Base-by-base conservation (phyloP, 1,284 basidiomycete genomes). In the Sparassis latifolia region DNA sequence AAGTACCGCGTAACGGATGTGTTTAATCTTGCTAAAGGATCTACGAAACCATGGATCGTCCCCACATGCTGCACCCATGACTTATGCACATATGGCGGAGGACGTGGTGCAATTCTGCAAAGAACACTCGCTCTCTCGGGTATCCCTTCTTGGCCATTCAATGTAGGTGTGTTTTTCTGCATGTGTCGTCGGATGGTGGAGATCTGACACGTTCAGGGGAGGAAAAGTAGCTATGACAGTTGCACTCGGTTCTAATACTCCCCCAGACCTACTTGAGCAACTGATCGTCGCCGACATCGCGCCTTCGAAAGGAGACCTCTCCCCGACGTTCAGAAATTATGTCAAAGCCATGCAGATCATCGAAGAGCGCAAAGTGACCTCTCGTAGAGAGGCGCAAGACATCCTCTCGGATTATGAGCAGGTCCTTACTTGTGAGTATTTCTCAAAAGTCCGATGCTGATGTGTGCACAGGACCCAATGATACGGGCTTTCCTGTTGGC, bases 221-320 rank as follows among this genome's bases (percentile, higher is more conserved):
- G 92, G 92, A 10, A 95, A 95, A 67, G 87, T 83, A 1, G 88
- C 86, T 0, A 92, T 92, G 89, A 65, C 84, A 1, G 69, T 89
- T 32, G 89, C 91, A 0, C 76, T 95, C 28, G 64, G 75, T 60
- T 69, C 78, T 32, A 63, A 73, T 3, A 72, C 77, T 20, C 75
- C 77, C 3, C 46, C 66, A 12, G 69, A 67, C 44, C 67, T 74
- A 2, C 66, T 95, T 12, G 69, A 75, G 10, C 72, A 82, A 39
- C 76, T 94, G n/a, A 76, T 94, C 47, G 77, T 91, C 4, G 89
- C 79, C 7, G 92, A 95, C 66, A 90, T 95, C 53, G 77, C 89
- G 0, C 92, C 92, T 1, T 73, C 80, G 1, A 74, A 75, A 43
- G 82, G 79, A 2, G 64, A 71, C 4, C 73, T 86, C 3, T 87